phyloP scores from a whole-genome alignment of 2,329 filamentous ascomycete genomes.

The Sporothrix luriei region DNA sequence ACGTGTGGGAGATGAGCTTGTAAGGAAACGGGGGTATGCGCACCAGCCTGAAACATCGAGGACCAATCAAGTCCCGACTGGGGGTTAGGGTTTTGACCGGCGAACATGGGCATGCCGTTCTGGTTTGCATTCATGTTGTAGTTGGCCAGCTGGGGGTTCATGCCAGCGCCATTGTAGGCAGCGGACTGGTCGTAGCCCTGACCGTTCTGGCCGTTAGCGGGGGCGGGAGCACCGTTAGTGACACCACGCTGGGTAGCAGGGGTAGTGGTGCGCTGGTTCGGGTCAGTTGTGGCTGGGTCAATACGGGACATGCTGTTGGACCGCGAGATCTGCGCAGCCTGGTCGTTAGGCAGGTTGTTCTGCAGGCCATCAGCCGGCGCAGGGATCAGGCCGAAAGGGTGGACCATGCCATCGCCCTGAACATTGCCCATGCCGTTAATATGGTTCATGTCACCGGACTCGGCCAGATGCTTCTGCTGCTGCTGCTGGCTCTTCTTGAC shows the following conservation, averaged over 20 bases:
- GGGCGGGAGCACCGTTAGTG: slow-evolving; percentile 31
- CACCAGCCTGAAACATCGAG: slow-evolving; percentile 75
- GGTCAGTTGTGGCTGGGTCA: slow-evolving; percentile 55
- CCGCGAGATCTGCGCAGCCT: slow-evolving; percentile 61
- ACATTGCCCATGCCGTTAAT: slow-evolving; percentile 64
- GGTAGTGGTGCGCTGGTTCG: slow-evolving; percentile 61
- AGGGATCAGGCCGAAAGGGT: slow-evolving; percentile 51
- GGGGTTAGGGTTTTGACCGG: slow-evolving; percentile 62
- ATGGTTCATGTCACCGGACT: slow-evolving; percentile 58
- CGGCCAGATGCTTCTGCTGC: slow-evolving; percentile 59
- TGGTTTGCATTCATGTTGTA: slow-evolving; percentile 66
- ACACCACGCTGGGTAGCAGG: slow-evolving; percentile 30
- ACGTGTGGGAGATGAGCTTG: slow-evolving; percentile 59
- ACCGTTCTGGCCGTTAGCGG: slow-evolving; percentile 18
- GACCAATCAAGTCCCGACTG: slow-evolving; percentile 69
- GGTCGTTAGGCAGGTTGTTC: slow-evolving; percentile 59
- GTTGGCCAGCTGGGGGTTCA: slow-evolving; percentile 67
- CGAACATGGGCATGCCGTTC: slow-evolving; percentile 67
- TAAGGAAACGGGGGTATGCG: slow-evolving; percentile 43
- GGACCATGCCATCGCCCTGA: slow-evolving; percentile 57
- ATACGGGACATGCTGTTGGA: slow-evolving; percentile 63
- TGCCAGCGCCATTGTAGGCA: slow-evolving; percentile 60
- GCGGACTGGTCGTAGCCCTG: slow-evolving; percentile 50
- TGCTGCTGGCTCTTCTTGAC: slow-evolving; percentile 71
- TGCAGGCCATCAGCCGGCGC: slow-evolving; percentile 59